These are phyloP conservation scores for Fraxinus greggii DNA, from an alignment of 305 asterid genomes.

Conservation along the genomic window DNA sequence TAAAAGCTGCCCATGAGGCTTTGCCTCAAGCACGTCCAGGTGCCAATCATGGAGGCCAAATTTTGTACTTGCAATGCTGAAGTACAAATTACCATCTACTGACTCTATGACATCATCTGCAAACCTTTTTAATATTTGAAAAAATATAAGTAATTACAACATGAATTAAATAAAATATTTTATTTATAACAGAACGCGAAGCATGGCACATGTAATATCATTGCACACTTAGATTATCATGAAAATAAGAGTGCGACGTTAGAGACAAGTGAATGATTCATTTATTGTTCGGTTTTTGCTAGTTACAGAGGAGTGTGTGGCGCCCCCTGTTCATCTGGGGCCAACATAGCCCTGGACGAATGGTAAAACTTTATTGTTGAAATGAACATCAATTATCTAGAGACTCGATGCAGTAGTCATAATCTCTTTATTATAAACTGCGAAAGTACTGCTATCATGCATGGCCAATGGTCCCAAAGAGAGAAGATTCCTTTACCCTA, in stretches of 20 bases:
- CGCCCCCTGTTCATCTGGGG: too few species aligned
- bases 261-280: not conserved
- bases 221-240: not conserved
- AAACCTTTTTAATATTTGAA: conserved; percentile 33
- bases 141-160: not conserved
- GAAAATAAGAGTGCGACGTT: not conserved
- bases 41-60: conserved; percentile 40
- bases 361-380: not conserved
- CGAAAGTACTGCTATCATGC: not conserved
- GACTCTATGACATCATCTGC: conserved; percentile 65
- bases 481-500: not conserved
- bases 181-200: too few species aligned
- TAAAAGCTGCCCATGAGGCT: conserved; percentile 58
- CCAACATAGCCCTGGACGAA: too few species aligned
- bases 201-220: too few species aligned
- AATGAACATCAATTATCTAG: not conserved
- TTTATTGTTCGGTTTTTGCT: not conserved
- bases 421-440: not conserved
- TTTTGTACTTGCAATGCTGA: conserved; percentile 64
- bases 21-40: conserved; percentile 57
- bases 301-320: too few species aligned
- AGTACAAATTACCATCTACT: conserved; percentile 59
- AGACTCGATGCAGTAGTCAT: not conserved
- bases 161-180: too few species aligned
- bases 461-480: not conserved